Evolutionary conservation across 495 filamentous ascomycete genomes (phyloP).

Genomic region (Paragyromitra xinjiangensis): DNA sequence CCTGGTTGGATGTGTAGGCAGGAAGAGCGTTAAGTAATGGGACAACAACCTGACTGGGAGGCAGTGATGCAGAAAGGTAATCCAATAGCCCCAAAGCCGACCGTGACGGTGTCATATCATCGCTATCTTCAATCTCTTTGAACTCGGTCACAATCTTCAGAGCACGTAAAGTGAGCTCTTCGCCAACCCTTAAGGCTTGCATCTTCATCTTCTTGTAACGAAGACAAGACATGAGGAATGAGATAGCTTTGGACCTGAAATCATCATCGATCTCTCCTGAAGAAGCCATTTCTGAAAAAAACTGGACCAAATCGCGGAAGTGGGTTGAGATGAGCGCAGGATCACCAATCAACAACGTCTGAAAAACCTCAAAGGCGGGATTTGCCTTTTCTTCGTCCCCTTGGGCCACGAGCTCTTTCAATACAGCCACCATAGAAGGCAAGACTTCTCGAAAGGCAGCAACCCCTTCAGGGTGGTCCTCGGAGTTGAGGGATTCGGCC

Average conservation of each 20-base stretch:
- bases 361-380: slow-evolving; percentile 96
- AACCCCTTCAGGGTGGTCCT: slow-evolving; percentile 78
- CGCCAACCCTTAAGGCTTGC: slow-evolving; percentile 87
- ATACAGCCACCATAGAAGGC: slow-evolving; percentile 86
- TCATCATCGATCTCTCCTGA: slow-evolving; percentile 81
- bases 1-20: slow-evolving; percentile 73
- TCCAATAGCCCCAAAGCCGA: slow-evolving; percentile 90
- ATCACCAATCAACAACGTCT: slow-evolving; percentile 91
- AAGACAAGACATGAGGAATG: slow-evolving; percentile 91
- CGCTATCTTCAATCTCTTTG: slow-evolving; percentile 69
- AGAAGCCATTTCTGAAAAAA: slow-evolving; percentile 88
- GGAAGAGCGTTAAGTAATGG: slow-evolving; percentile 86
- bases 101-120: slow-evolving; percentile 87
- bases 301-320: slow-evolving; percentile 88
- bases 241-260: slow-evolving; percentile 84
- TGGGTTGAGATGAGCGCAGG: slow-evolving; percentile 81
- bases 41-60: slow-evolving; percentile 93
- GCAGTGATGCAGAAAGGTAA: slow-evolving; percentile 83
- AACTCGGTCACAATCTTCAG: slow-evolving; percentile 83
- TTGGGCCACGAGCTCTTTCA: slow-evolving; percentile 80
- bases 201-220: slow-evolving; percentile 95
- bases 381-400: slow-evolving; percentile 85
- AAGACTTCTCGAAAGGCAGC: slow-evolving; percentile 77
- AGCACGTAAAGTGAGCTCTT: slow-evolving; percentile 81
- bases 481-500: slow-evolving; percentile 84